These are phyloP conservation scores for Pueraria montana DNA, from an alignment of 306 rosid genomes.

Conservation along the genomic window DNA sequence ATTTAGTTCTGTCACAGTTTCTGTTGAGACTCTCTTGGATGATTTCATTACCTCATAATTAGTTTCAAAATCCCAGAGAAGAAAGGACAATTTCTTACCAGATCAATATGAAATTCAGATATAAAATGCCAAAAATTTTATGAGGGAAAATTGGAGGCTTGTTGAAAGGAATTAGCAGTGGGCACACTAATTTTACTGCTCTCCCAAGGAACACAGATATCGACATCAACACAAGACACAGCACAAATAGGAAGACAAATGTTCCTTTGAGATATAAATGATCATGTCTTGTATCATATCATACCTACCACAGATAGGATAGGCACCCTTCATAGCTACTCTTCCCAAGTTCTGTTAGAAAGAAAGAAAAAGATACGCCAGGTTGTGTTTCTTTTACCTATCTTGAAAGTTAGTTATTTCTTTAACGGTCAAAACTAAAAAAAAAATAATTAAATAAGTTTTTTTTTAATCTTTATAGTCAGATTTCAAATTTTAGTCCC, in stretches of 20 bases:
- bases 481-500: background rate
- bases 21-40: background rate
- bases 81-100: background rate
- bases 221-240: background rate
- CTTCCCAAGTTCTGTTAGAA: background rate
- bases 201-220: background rate
- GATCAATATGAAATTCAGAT: background rate
- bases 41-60: background rate
- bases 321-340: background rate
- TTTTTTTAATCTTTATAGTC: background rate
- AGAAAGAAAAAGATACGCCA: background rate
- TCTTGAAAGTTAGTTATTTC: background rate
- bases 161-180: background rate
- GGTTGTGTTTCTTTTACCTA: background rate
- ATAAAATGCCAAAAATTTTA: slow-evolving; percentile 11
- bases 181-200: background rate
- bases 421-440: background rate
- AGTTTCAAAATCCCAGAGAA: background rate
- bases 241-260: background rate
- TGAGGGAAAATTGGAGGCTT: background rate
- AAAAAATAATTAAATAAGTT: too few relatives aligned
- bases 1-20: background rate
- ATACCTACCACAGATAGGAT: background rate
- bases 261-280: background rate
- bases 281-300: background rate